Percentiles rank a stretch among this genome's conserved stretches.
phyloP scores from a whole-genome alignment of 2,329 filamentous ascomycete species.

The Stachybotrys chartarum region DNA sequence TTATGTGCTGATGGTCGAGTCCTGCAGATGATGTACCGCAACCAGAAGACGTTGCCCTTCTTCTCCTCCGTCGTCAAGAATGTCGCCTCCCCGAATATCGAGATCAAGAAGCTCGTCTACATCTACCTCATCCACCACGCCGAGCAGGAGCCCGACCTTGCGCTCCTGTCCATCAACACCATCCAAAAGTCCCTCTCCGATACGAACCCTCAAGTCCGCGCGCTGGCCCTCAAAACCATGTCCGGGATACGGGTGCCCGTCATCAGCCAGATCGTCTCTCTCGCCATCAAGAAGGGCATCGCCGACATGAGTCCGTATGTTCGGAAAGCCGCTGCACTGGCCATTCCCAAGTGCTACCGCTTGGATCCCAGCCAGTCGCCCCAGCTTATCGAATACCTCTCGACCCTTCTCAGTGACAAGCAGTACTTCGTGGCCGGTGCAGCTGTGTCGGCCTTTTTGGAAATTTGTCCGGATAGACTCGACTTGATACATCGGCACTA shows the following conservation, averaged over 20 bases:
- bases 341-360: slow-evolving; percentile 92
- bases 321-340: slow-evolving; percentile 83
- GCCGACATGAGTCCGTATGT: slow-evolving; percentile 94
- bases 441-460: slow-evolving; percentile 81
- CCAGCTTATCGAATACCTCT: slow-evolving; percentile 76
- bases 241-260: slow-evolving; percentile 94
- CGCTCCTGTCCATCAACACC: slow-evolving; percentile 93
- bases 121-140: slow-evolving; percentile 97
- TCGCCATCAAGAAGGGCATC: slow-evolving; percentile 90
- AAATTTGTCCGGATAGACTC: slow-evolving; percentile 79
- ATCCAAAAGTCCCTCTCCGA: slow-evolving; percentile 98
- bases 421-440: slow-evolving; percentile 97
- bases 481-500: slow-evolving; percentile 92
- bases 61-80: slow-evolving; percentile 99
- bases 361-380: slow-evolving; percentile 81
- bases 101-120: slow-evolving; percentile 97
- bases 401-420: slow-evolving; percentile 73
- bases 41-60: slow-evolving; percentile 81
- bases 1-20: not conserved
- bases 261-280: slow-evolving; percentile 92
- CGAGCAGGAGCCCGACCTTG: slow-evolving; percentile 91
- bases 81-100: slow-evolving; percentile 84
- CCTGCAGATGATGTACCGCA: slow-evolving; percentile 84
- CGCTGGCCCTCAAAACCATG: slow-evolving; percentile 93
- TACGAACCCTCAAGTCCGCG: slow-evolving; percentile 80